Evolutionary conservation across 2,329 filamentous ascomycete genomes (phyloP).

Genomic region (Beauveria sp.): DNA sequence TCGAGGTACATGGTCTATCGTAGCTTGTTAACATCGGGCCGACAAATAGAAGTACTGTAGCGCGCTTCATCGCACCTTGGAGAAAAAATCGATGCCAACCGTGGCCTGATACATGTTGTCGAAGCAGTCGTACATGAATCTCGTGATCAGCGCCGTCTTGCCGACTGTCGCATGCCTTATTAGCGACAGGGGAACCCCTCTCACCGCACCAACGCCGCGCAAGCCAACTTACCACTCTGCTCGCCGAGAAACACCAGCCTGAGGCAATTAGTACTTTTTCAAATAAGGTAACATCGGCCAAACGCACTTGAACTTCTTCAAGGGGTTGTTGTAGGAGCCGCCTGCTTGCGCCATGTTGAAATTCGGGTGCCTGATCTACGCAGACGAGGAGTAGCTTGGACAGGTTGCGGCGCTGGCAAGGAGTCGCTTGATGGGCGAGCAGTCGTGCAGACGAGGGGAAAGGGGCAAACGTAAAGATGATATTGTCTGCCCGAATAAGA

Average conservation of each 20-base stretch:
- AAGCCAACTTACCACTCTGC: slow-evolving; percentile 76
- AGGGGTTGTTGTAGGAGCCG: slow-evolving; percentile 92
- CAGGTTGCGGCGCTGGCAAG: neutral
- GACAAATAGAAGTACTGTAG: neutral
- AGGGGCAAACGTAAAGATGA: slow-evolving; percentile 19
- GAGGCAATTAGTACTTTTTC: slow-evolving; percentile 19
- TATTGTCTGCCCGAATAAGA: slow-evolving; percentile 16
- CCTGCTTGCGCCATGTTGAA: slow-evolving; percentile 69
- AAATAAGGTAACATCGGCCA: neutral
- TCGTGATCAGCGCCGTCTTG: slow-evolving; percentile 96
- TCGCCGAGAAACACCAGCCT: slow-evolving; percentile 97
- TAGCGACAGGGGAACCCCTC: slow-evolving; percentile 15
- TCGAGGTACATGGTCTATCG: slow-evolving; percentile 95
- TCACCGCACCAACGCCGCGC: slow-evolving; percentile 12
- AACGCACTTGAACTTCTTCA: slow-evolving; percentile 98
- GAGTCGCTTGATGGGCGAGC: neutral
- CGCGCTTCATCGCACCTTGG: slow-evolving; percentile 58
- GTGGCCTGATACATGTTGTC: slow-evolving; percentile 99
- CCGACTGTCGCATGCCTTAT: slow-evolving; percentile 56
- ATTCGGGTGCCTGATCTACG: slow-evolving; percentile 14
- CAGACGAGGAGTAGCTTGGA: slow-evolving; percentile 10
- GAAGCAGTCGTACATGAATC: slow-evolving; percentile 99
- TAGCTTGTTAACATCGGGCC: neutral
- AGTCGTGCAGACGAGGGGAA: neutral
- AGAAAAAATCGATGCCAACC: slow-evolving; percentile 98